These are phyloP conservation scores for Ehretia macrophylla DNA, from an alignment of 257 asterid genomes.

Conservation along the genomic window DNA sequence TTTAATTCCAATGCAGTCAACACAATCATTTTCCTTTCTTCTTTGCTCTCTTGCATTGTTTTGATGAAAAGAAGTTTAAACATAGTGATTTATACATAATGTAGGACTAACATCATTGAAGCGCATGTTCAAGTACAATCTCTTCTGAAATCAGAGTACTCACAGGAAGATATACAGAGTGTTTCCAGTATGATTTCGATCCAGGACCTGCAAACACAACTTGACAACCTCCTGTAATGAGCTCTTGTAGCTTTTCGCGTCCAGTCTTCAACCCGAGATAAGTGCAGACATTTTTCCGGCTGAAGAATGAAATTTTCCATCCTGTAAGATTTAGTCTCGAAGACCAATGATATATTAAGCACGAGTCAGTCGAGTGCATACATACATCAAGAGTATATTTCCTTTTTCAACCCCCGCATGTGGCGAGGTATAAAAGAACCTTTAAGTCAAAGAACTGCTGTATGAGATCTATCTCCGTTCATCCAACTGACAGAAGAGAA, in stretches of 20 bases:
- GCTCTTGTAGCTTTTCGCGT: not conserved
- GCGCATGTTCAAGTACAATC: slow-evolving; percentile 79
- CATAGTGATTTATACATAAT: not conserved
- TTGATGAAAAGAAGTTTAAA: not conserved
- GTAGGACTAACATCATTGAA: slow-evolving; percentile 90
- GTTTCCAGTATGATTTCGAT: slow-evolving; percentile 50
- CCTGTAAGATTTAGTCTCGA: too few relatives aligned
- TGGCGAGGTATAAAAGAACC: too few relatives aligned
- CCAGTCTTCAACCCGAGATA: not conserved
- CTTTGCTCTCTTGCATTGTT: slow-evolving; percentile 6
- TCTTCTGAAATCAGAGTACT: slow-evolving; percentile 73
- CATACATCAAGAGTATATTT: too few relatives aligned
- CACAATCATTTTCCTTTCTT: not conserved
- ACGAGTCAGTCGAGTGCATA: too few relatives aligned
- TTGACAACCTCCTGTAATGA: slow-evolving; percentile 57
- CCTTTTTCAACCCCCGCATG: too few relatives aligned
- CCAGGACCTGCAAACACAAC: slow-evolving; percentile 71
- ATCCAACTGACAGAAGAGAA: too few relatives aligned
- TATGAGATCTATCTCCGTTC: too few relatives aligned
- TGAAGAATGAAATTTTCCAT: too few relatives aligned
- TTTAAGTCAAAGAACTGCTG: too few relatives aligned
- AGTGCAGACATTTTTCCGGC: too few relatives aligned
- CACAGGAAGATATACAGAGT: slow-evolving; percentile 58
- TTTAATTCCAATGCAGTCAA: too few relatives aligned
- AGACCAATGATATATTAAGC: too few relatives aligned